Evolutionary conservation across 352 stramenopile genomes (phyloP).

Genomic region (Phytophthora idaei): DNA sequence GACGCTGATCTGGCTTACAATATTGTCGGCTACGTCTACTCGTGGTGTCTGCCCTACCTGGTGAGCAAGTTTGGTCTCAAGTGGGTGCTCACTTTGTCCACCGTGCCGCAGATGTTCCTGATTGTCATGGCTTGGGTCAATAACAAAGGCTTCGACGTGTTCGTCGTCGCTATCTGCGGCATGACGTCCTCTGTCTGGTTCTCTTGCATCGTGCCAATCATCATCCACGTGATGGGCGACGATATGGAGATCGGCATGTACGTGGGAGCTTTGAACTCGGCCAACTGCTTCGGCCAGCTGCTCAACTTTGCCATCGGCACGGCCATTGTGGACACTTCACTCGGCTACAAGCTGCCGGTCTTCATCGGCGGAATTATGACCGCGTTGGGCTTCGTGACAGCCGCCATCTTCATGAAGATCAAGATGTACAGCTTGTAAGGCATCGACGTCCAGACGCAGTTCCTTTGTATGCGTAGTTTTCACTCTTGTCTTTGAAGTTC

Average conservation of each 20-base stretch:
- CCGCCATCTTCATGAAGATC: conserved; percentile 39
- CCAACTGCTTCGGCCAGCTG: conserved; percentile 41
- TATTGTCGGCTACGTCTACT: conserved; percentile 45
- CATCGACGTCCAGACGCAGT: conserved; percentile 3
- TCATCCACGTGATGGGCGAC: conserved; percentile 41
- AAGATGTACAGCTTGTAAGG: conserved; percentile 42
- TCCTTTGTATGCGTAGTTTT: conserved; percentile 21
- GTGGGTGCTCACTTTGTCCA: conserved; percentile 36
- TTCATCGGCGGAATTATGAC: conserved; percentile 39
- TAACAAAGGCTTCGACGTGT: conserved; percentile 34
- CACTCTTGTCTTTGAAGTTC: neutral
- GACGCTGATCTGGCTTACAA: conserved; percentile 40
- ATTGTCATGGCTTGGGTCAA: conserved; percentile 37
- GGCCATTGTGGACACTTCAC: conserved; percentile 32
- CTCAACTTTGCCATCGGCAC: conserved; percentile 38
- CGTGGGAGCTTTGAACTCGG: conserved; percentile 40
- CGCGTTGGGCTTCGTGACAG: conserved; percentile 29
- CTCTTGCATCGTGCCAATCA: conserved; percentile 37
- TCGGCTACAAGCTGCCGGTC: conserved; percentile 40
- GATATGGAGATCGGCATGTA: conserved; percentile 42
- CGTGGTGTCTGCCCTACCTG: conserved; percentile 44
- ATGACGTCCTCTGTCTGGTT: conserved; percentile 39
- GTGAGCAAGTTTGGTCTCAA: conserved; percentile 45
- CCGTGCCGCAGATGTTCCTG: conserved; percentile 45
- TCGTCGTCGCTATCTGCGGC: conserved; percentile 46